Base-by-base conservation (phyloP, 2,329 filamentous ascomycete species). In the Sporothrix inflata region DNA sequence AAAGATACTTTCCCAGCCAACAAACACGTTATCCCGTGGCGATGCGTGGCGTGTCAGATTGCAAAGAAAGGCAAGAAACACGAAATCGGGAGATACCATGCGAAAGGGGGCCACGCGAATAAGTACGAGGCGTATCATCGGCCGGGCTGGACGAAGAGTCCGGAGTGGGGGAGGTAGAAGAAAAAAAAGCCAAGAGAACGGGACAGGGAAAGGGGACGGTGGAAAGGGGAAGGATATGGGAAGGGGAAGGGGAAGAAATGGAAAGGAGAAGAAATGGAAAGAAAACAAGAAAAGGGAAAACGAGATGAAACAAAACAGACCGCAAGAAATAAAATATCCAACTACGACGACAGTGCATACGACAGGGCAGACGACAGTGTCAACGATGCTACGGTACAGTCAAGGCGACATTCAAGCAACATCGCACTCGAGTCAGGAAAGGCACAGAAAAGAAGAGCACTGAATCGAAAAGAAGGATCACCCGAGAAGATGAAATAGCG, bases 71-170 rank as follows among this genome's bases (percentile, higher is more conserved):
- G 12, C 12, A 42, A n/a, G 45, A 42, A 27, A n/a, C n/a, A n/a
- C n/a, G n/a, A n/a, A n/a, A n/a, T n/a, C n/a, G n/a, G n/a, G n/a
- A n/a, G n/a, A n/a, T n/a, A n/a, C n/a, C n/a, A n/a, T n/a, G n/a
- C n/a, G n/a, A n/a, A 42, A 63, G 57, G 16, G 61, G 42, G 9
- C 40, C 61, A 65, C 38, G 38, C 38, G 60, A 65, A 45, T 65
- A 65, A 42, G 60, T 42, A 63, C 38, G 21, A 27, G 11, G 30
- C 40, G 30, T 57, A 8, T n/a, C 6, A 12, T 6, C 40, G 60
- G 34, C 19, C 61, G 40, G 61, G 42, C 42, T n/a, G 6, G 24
- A 47, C 42, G 40, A 66, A 66, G 61, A 49, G 61, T 66, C 61
- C 42, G 61, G 42, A 16, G 61, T 47, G 60, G 38, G 38, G 60